phyloP scores from a whole-genome alignment of 2,329 filamentous ascomycete genomes.

The Dactylellina drechsleri region DNA sequence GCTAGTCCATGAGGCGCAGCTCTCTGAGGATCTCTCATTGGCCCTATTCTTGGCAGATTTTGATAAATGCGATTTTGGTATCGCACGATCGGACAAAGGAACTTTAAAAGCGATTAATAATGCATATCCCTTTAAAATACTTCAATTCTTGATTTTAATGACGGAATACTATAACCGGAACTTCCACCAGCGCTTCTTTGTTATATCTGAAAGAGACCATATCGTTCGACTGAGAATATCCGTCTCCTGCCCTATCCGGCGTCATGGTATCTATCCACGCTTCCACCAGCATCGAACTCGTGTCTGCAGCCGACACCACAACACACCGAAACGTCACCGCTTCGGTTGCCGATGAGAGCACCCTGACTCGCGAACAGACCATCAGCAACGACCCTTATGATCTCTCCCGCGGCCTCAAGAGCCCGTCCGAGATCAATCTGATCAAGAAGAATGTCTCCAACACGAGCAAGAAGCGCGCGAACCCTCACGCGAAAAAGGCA shows the following conservation, averaged over 20 bases:
- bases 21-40: slow-evolving; percentile 2
- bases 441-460: slow-evolving; percentile 72
- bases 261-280: slow-evolving; percentile 14
- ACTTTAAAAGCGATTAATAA: too few relatives aligned
- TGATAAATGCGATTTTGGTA: slow-evolving; percentile 13
- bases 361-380: slow-evolving; percentile 38
- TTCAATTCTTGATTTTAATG: background rate
- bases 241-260: slow-evolving; percentile 5
- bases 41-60: slow-evolving; percentile 17
- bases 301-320: slow-evolving; percentile 41
- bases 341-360: slow-evolving; percentile 34
- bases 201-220: too few relatives aligned
- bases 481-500: slow-evolving; percentile 61
- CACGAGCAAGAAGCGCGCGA: slow-evolving; percentile 59
- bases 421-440: slow-evolving; percentile 78
- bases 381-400: slow-evolving; percentile 75
- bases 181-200: too few relatives aligned
- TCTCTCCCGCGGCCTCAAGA: slow-evolving; percentile 80
- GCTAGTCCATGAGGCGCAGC: slow-evolving; percentile 35
- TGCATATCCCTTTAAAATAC: background rate
- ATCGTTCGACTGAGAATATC: background rate
- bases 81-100: background rate
- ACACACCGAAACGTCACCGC: slow-evolving; percentile 33
- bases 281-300: slow-evolving; percentile 47
- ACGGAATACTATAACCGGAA: too few relatives aligned